Percentiles rank a stretch among this genome's conserved stretches.
phyloP scores from a whole-genome alignment of 345 rosid genomes.

The Gynandropsis gynandra region DNA sequence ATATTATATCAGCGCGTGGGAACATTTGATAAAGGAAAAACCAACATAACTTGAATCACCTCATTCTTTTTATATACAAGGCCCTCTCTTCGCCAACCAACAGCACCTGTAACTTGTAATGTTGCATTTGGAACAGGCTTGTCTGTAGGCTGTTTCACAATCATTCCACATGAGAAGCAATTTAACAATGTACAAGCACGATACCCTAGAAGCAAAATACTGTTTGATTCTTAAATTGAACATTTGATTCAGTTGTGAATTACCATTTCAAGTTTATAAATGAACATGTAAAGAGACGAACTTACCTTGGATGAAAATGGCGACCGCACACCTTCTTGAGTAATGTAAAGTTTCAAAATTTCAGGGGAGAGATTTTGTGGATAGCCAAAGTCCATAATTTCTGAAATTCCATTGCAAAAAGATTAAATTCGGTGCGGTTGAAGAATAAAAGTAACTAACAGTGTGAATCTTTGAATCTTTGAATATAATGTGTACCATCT shows the following conservation, averaged over 20 bases:
- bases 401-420: conserved; percentile 36
- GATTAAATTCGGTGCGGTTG: neutral
- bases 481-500: conserved; percentile 50
- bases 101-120: conserved; percentile 98
- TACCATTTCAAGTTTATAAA: neutral
- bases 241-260: neutral
- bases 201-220: conserved; percentile 10
- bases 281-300: neutral
- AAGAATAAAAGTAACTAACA: neutral
- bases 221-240: neutral
- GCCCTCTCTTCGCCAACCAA: conserved; percentile 99
- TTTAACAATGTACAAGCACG: neutral
- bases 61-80: conserved; percentile 94
- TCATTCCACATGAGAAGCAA: neutral
- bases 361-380: conserved; percentile 98
- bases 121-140: conserved; percentile 98
- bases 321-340: conserved; percentile 97
- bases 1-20: neutral
- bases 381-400: conserved; percentile 95
- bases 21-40: conserved; percentile 3
- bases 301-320: conserved; percentile 95
- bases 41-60: conserved; percentile 28
- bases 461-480: neutral
- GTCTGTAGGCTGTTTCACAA: conserved; percentile 48
- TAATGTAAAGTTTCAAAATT: conserved; percentile 92